phyloP scores from a whole-genome alignment of 345 rosid genomes.

The Stellera chamaejasme region DNA sequence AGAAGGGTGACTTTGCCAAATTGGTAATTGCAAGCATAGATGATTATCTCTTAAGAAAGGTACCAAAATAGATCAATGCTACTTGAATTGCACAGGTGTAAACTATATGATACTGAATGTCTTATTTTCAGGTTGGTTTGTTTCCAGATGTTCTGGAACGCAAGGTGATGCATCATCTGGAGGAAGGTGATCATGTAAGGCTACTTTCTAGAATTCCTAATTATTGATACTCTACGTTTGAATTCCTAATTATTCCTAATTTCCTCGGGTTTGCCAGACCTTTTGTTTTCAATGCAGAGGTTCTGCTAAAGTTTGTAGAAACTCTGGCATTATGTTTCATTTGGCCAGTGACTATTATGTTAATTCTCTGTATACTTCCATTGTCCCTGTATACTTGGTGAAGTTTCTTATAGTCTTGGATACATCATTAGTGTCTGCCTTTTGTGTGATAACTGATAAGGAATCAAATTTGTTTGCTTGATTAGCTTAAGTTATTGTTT shows the following conservation, averaged over 20 bases:
- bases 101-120: slow-evolving; percentile 5
- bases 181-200: slow-evolving; percentile 65
- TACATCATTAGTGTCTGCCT: no score
- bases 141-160: slow-evolving; percentile 82
- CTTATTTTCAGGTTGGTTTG: slow-evolving; percentile 55
- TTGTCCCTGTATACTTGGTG: no score
- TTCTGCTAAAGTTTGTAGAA: slow-evolving; percentile 59
- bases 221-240: slow-evolving; percentile 4
- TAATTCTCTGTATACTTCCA: no score
- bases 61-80: slow-evolving; percentile 11
- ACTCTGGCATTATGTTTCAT: background rate
- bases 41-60: slow-evolving; percentile 60
- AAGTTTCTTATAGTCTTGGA: no score
- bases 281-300: slow-evolving; percentile 64
- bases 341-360: no score
- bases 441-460: no score
- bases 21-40: slow-evolving; percentile 47
- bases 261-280: slow-evolving; percentile 87
- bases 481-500: no score
- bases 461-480: no score
- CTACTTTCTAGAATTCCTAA: slow-evolving; percentile 9
- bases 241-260: slow-evolving; percentile 21
- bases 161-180: slow-evolving; percentile 63
- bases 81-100: slow-evolving; percentile 8
- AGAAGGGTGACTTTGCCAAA: slow-evolving; percentile 54